Percentiles rank a stretch among this genome's conserved stretches.
Evolutionary conservation across 495 filamentous ascomycete genomes (phyloP).

Genomic region (Penicillium psychrofluorescens): DNA sequence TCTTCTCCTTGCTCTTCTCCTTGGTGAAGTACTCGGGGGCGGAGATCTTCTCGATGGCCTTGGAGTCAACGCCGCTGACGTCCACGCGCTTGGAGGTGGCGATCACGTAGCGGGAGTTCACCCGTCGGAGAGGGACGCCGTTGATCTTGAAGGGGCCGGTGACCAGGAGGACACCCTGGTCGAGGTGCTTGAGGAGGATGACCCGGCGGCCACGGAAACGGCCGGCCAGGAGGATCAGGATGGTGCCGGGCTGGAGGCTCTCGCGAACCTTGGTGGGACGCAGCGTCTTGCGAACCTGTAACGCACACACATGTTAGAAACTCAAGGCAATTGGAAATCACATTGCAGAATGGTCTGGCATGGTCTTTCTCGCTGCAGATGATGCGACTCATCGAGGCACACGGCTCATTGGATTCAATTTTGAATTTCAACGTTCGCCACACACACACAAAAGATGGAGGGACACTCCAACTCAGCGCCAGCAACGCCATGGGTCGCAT

Average conservation of each 20-base stretch:
- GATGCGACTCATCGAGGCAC: neutral
- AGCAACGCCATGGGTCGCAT: slow-evolving; percentile 28
- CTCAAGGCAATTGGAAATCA: slow-evolving; percentile 2
- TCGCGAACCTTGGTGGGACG: slow-evolving; percentile 76
- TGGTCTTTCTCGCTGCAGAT: neutral
- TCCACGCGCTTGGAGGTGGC: slow-evolving; percentile 89
- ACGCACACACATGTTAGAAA: slow-evolving; percentile 29
- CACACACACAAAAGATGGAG: slow-evolving; percentile 1
- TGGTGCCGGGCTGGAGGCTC: slow-evolving; percentile 83
- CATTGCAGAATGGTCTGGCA: slow-evolving; percentile 1
- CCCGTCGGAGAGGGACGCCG: slow-evolving; percentile 94
- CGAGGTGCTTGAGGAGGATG: slow-evolving; percentile 92
- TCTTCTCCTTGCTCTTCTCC: slow-evolving; percentile 88
- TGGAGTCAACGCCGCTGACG: slow-evolving; percentile 71
- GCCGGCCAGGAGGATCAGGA: slow-evolving; percentile 97
- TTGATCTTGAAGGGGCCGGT: slow-evolving; percentile 99
- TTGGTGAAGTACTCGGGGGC: slow-evolving; percentile 86
- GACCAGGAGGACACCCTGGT: slow-evolving; percentile 94
- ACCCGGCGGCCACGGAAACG: slow-evolving; percentile 99
- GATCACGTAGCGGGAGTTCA: slow-evolving; percentile 98
- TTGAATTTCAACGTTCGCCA: slow-evolving; percentile 1
- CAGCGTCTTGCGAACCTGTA: slow-evolving; percentile 88
- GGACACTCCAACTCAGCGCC: slow-evolving; percentile 4
- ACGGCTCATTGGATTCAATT: slow-evolving; percentile 2
- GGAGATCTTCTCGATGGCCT: slow-evolving; percentile 77